Evolutionary conservation across 2,329 filamentous ascomycete genomes (phyloP).

Genomic region (Mariannaea sp.): DNA sequence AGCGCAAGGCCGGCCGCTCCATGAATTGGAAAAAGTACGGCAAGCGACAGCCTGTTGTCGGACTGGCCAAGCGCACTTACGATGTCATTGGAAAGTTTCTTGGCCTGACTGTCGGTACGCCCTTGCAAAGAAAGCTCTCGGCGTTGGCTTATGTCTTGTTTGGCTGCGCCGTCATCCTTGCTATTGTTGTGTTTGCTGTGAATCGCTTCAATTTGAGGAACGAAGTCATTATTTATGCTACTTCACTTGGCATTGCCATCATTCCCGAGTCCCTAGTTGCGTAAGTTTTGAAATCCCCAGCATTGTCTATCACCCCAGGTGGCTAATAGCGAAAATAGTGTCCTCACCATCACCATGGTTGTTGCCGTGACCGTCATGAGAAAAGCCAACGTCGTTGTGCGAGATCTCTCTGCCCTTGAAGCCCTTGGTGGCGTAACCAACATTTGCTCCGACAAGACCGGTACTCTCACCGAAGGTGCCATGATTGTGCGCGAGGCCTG

Average conservation of each 20-base stretch:
- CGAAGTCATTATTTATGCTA: conserved; percentile 63
- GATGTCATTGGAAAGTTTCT: conserved; percentile 62
- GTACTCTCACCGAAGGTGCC: conserved; percentile 69
- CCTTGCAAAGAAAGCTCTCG: conserved; percentile 77
- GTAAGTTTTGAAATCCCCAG: conserved; percentile 43
- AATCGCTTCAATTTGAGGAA: conserved; percentile 57
- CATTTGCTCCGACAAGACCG: conserved; percentile 76
- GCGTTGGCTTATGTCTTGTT: conserved; percentile 79
- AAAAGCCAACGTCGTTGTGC: conserved; percentile 66
- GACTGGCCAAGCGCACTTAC: conserved; percentile 52
- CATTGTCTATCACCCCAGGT: neutral
- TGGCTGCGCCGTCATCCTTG: conserved; percentile 65
- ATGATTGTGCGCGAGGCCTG: conserved; percentile 73
- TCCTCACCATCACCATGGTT: conserved; percentile 73
- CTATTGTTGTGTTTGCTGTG: conserved; percentile 62
- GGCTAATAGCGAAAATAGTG: conserved; percentile 43
- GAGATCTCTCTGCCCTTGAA: conserved; percentile 69
- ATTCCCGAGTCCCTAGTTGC: conserved; percentile 69
- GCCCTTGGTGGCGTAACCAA: conserved; percentile 73
- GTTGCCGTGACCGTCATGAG: conserved; percentile 68
- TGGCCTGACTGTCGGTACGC: conserved; percentile 70
- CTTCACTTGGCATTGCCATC: conserved; percentile 63
- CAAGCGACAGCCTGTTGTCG: conserved; percentile 55
- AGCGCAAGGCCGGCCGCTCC: conserved; percentile 59
- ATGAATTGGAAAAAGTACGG: conserved; percentile 60